These are phyloP conservation scores for Erodium trifolium DNA, from an alignment of 441 rosid species.

Conservation along the genomic window DNA sequence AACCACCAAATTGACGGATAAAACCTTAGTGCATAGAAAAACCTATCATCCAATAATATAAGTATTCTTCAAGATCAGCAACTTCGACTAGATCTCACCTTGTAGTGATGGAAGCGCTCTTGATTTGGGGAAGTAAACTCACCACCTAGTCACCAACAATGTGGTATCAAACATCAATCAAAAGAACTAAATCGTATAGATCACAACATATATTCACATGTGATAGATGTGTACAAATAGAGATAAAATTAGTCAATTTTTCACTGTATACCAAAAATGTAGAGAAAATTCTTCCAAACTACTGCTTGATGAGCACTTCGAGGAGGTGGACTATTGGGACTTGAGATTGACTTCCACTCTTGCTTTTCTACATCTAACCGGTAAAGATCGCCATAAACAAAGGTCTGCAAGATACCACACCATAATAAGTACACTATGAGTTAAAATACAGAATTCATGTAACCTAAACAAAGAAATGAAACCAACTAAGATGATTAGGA, in stretches of 20 bases:
- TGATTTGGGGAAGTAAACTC: constrained; percentile 96
- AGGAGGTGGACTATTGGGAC: constrained; percentile 97
- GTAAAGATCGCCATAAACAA: constrained; percentile 79
- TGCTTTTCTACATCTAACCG: constrained; percentile 85
- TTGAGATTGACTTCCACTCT: constrained; percentile 78
- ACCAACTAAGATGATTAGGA: not conserved
- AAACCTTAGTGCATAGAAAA: not conserved
- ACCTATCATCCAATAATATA: constrained; percentile 5
- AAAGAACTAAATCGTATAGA: constrained; percentile 5
- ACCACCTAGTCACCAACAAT: constrained; percentile 50
- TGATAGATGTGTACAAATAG: not conserved
- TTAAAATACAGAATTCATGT: constrained; percentile 1
- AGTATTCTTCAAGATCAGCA: not conserved
- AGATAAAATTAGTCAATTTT: constrained; percentile 4
- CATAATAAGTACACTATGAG: not conserved
- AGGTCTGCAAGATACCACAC: constrained; percentile 50
- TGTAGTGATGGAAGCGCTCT: constrained; percentile 93
- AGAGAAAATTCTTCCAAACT: constrained; percentile 93
- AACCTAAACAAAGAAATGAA: not conserved
- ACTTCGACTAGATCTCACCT: constrained; percentile 34
- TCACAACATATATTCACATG: not conserved
- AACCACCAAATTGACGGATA: constrained; percentile 6
- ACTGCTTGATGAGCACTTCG: constrained; percentile 97
- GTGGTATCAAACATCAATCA: not conserved
- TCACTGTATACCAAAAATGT: constrained; percentile 58